phyloP scores from a whole-genome alignment of 768 basidiomycete species.

The Auriscalpium orientale region DNA sequence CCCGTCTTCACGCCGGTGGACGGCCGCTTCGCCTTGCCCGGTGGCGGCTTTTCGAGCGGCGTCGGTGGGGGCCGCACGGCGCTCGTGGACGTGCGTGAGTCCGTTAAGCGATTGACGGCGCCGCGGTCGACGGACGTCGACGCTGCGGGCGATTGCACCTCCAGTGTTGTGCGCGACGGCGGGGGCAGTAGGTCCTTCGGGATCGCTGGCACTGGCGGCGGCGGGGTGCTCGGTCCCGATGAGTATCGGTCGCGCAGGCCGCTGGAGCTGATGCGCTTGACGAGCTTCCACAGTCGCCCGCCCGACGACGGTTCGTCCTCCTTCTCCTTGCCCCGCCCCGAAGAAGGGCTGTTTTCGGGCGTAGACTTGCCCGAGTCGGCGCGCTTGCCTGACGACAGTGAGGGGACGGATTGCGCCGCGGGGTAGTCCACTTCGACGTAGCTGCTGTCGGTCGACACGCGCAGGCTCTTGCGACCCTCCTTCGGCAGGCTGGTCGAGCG shows the following conservation, averaged over 20 bases:
- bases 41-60: slow-evolving; percentile 4
- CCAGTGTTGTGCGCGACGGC: slow-evolving; percentile 17
- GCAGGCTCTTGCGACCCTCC: slow-evolving; percentile 7
- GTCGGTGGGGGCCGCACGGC: slow-evolving; percentile 18
- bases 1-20: slow-evolving; percentile 10
- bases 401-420: neutral
- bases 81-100: slow-evolving; percentile 20
- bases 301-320: slow-evolving; percentile 23
- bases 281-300: slow-evolving; percentile 54
- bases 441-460: slow-evolving; percentile 5
- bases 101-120: slow-evolving; percentile 17
- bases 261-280: slow-evolving; percentile 64
- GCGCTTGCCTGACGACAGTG: neutral
- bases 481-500: slow-evolving; percentile 3
- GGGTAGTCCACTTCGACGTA: neutral
- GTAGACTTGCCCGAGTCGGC: neutral
- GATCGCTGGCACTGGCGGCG: slow-evolving; percentile 56
- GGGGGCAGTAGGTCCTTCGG: slow-evolving; percentile 33
- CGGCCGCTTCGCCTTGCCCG: neutral
- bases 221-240: slow-evolving; percentile 13
- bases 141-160: slow-evolving; percentile 14
- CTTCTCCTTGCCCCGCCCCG: slow-evolving; percentile 17
- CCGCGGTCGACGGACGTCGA: slow-evolving; percentile 3
- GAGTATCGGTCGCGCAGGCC: slow-evolving; percentile 50
- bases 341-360: neutral